Evolutionary conservation across 805 yeast species (phyloP).

Genomic region (Suhomyces emberorum): DNA sequence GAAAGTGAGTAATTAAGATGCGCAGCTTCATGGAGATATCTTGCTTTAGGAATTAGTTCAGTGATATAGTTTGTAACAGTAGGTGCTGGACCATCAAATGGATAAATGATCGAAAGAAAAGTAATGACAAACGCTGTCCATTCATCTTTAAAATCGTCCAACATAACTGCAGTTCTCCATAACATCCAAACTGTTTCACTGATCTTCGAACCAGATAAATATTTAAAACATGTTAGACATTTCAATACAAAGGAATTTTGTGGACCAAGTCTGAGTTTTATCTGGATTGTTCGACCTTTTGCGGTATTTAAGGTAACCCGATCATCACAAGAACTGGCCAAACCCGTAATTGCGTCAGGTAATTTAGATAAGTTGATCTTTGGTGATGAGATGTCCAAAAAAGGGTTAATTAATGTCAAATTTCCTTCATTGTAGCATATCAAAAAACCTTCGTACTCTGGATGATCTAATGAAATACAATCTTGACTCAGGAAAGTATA

Average conservation of each 20-base stretch:
- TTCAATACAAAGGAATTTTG: slow-evolving; percentile 37
- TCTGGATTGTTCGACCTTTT: slow-evolving; percentile 18
- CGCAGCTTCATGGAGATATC: slow-evolving; percentile 21
- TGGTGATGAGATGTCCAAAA: slow-evolving; percentile 46
- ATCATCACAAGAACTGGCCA: slow-evolving; percentile 29
- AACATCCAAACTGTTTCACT: slow-evolving; percentile 57
- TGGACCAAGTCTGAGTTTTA: slow-evolving; percentile 45
- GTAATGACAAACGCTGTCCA: slow-evolving; percentile 61
- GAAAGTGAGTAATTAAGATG: slow-evolving; percentile 39
- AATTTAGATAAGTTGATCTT: slow-evolving; percentile 11
- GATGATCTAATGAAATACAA: slow-evolving; percentile 35
- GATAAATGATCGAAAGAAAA: slow-evolving; percentile 48
- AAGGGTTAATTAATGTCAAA: slow-evolving; percentile 52
- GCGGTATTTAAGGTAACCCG: slow-evolving; percentile 23
- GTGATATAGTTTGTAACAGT: slow-evolving; percentile 26
- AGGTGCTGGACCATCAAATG: slow-evolving; percentile 29
- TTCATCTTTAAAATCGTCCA: slow-evolving; percentile 44
- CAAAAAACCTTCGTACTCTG: slow-evolving; percentile 43
- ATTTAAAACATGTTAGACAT: slow-evolving; percentile 50
- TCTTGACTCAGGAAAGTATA: slow-evolving; percentile 31
- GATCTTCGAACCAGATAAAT: slow-evolving; percentile 55
- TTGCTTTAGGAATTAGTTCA: slow-evolving; percentile 28
- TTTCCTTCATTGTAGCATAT: slow-evolving; percentile 37
- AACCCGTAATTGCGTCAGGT: slow-evolving; percentile 16
- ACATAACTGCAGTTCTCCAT: slow-evolving; percentile 56